These are phyloP conservation scores for Phytopythium vexans DNA, from an alignment of 352 stramenopile species.

Conservation along the genomic window DNA sequence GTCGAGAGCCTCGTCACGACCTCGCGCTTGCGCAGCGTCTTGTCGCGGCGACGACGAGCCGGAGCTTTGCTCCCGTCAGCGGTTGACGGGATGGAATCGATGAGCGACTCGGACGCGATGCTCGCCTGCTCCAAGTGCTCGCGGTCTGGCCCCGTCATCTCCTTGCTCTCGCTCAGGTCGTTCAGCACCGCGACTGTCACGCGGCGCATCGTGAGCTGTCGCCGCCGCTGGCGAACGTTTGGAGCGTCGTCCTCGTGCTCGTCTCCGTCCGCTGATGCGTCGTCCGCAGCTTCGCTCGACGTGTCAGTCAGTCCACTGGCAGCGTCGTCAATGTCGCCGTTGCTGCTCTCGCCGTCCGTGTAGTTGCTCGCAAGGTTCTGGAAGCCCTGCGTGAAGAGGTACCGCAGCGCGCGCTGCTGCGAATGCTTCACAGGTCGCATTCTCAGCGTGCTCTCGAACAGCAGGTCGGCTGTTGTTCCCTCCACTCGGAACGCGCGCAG, in stretches of 20 bases:
- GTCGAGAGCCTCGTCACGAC: conserved; percentile 32
- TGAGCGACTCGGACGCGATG: conserved; percentile 21
- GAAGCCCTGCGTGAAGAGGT: conserved; percentile 68
- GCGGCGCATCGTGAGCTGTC: conserved; percentile 17
- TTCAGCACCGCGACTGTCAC: conserved; percentile 53
- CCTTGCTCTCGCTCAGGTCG: conserved; percentile 34
- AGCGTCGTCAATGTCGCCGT: conserved; percentile 12
- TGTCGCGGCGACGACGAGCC: conserved; percentile 28
- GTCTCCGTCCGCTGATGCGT: neutral
- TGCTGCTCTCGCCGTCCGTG: conserved; percentile 1
- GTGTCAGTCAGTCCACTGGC: neutral
- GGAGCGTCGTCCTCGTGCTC: neutral
- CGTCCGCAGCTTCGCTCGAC: conserved; percentile 9
- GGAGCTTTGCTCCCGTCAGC: neutral
- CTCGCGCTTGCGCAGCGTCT: conserved; percentile 41
- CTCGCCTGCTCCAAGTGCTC: conserved; percentile 36
- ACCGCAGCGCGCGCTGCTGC: conserved; percentile 53
- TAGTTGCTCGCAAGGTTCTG: conserved; percentile 26
- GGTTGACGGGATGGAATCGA: conserved; percentile 7
- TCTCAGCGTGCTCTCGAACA: conserved; percentile 76
- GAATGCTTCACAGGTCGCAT: conserved; percentile 54
- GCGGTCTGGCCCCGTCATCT: conserved; percentile 31
- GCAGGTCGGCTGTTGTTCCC: conserved; percentile 49
- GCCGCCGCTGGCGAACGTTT: neutral
- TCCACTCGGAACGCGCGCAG: conserved; percentile 65